Conservation (phyloP, 768 basidiomycete genomes). For the Lactarius deliciosus region DNA sequence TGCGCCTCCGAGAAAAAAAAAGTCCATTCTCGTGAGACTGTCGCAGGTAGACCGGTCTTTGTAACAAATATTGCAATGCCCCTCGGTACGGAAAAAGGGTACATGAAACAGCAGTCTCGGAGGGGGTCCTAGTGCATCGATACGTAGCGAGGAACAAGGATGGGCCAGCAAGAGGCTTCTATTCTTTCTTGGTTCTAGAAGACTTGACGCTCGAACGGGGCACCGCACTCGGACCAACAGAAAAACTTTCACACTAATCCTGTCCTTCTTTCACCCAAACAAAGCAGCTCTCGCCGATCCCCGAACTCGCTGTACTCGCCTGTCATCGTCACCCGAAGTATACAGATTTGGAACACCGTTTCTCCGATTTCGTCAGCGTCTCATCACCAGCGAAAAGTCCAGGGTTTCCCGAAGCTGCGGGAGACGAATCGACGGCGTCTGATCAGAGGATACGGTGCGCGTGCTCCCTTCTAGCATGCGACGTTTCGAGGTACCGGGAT, state of each 20-base stretch:
- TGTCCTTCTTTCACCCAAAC: background rate
- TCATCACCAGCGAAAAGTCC: background rate
- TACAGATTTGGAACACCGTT: background rate
- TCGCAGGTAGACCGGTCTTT: background rate
- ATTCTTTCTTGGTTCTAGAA: background rate
- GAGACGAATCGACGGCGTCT: background rate
- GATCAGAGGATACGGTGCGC: background rate
- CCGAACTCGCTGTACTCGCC: background rate
- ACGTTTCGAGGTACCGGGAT: background rate
- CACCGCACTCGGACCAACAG: background rate
- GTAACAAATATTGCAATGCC: background rate
- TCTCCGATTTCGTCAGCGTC: slow-evolving; percentile 1
- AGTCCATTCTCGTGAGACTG: background rate
- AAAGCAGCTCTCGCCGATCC: background rate
- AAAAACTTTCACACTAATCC: background rate
- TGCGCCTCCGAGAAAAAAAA: background rate
- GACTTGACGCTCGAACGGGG: background rate
- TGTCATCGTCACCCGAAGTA: background rate
- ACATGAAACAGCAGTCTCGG: background rate
- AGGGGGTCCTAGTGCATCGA: background rate
- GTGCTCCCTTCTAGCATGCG: background rate
- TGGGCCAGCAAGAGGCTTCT: background rate
- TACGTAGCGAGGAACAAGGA: background rate
- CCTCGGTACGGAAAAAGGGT: background rate
- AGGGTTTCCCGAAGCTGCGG: background rate